These are phyloP conservation scores for Candida methanosorbosa DNA, from an alignment of 805 yeast species.

Conservation along the genomic window DNA sequence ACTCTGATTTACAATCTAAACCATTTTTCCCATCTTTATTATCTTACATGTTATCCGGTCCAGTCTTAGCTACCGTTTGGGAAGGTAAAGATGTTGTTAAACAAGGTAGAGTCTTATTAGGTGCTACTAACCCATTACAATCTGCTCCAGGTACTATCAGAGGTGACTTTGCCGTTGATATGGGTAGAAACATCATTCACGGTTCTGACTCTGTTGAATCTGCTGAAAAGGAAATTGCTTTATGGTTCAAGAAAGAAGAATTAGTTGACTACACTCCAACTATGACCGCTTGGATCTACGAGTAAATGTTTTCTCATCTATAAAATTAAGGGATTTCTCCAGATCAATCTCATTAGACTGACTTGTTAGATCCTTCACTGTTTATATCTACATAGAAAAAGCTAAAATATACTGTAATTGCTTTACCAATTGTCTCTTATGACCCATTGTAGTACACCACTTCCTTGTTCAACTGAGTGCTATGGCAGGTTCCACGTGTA, in stretches of 20 bases:
- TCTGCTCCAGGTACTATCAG: conserved; percentile 99
- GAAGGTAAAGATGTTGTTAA: conserved; percentile 99
- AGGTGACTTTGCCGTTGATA: conserved; percentile 97
- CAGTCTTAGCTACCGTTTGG: conserved; percentile 98
- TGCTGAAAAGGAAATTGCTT: conserved; percentile 89
- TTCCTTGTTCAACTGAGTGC: no score
- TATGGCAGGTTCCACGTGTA: no score
- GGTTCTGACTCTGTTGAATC: conserved; percentile 99
- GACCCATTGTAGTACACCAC: no score
- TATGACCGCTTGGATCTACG: conserved; percentile 87
- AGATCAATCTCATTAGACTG: no score
- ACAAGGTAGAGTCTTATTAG: conserved; percentile 95
- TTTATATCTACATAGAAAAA: no score
- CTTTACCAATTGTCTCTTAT: no score
- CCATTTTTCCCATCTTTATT: conserved; percentile 97
- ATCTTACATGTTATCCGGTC: conserved; percentile 97
- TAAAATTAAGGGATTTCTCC: no score
- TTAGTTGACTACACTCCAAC: conserved; percentile 86
- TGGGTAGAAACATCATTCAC: conserved; percentile 99
- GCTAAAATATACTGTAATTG: no score
- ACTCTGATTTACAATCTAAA: conserved; percentile 89
- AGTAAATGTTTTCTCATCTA: no score
- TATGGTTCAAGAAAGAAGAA: conserved; percentile 99
- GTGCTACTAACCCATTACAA: conserved; percentile 97
- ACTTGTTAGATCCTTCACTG: no score